Percentiles rank a stretch among this genome's conserved stretches.
Evolutionary conservation across 2,329 filamentous ascomycete genomes (phyloP).

Genomic region (Elsinoe australis): DNA sequence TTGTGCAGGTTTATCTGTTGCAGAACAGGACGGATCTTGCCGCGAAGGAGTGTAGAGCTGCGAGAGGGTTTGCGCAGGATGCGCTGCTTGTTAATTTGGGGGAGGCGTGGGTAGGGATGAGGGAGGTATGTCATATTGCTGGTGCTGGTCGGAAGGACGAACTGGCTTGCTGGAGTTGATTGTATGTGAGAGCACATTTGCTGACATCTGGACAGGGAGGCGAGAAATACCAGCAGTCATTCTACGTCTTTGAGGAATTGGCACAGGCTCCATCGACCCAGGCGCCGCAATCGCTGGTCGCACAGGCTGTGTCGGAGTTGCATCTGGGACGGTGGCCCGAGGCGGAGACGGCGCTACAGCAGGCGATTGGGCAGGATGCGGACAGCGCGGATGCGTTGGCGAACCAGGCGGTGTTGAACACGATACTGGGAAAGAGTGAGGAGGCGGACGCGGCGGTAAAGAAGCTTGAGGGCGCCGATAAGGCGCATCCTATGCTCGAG

Average conservation of each 20-base stretch:
- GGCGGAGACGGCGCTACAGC: conserved; percentile 75
- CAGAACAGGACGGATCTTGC: conserved; percentile 90
- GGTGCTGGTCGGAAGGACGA: neutral
- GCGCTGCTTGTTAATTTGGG: conserved; percentile 87
- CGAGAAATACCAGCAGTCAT: conserved; percentile 91
- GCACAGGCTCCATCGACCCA: conserved; percentile 78
- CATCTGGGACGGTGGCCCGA: conserved; percentile 85
- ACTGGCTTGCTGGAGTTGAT: too few species aligned
- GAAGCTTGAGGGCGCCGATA: conserved; percentile 38
- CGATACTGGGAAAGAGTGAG: conserved; percentile 59
- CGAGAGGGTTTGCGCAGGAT: conserved; percentile 91
- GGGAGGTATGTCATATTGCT: conserved; percentile 51
- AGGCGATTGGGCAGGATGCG: conserved; percentile 68
- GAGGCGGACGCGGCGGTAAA: conserved; percentile 51
- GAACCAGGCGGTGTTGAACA: conserved; percentile 72
- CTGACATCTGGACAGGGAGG: conserved; percentile 57
- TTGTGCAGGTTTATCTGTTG: conserved; percentile 83
- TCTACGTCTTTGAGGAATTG: conserved; percentile 96
- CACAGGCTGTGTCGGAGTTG: conserved; percentile 84
- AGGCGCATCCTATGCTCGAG: conserved; percentile 56
- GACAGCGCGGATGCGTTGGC: conserved; percentile 67
- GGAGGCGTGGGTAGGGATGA: conserved; percentile 87
- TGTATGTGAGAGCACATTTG: neutral
- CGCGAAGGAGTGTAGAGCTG: conserved; percentile 76
- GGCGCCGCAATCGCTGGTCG: conserved; percentile 66